Percentiles rank a stretch among this genome's conserved stretches.
phyloP scores from a whole-genome alignment of 1,284 basidiomycete genomes.

The Coniferiporia sulphurascens region DNA sequence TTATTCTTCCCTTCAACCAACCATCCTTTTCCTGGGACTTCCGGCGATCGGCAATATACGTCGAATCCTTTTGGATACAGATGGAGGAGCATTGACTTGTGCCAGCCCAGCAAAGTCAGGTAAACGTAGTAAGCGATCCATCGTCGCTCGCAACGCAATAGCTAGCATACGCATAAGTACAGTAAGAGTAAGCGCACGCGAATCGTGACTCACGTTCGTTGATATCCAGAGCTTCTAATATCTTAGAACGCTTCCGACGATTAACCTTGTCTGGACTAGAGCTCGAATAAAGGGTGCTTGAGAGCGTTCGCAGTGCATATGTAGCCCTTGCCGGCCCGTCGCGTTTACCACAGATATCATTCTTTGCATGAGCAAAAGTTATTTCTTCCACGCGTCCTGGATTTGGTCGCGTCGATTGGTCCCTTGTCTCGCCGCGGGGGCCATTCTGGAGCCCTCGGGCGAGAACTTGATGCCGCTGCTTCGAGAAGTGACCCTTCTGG shows the following conservation, averaged over 20 bases:
- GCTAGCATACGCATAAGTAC: slow-evolving; percentile 26
- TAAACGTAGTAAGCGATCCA: slow-evolving; percentile 38
- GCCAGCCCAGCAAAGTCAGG: slow-evolving; percentile 43
- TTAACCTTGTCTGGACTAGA: slow-evolving; percentile 18
- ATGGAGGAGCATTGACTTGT: neutral
- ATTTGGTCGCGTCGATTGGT: slow-evolving; percentile 7
- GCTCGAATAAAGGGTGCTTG: neutral
- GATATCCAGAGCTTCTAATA: slow-evolving; percentile 35
- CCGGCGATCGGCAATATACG: neutral
- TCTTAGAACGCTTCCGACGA: slow-evolving; percentile 26
- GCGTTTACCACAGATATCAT: slow-evolving; percentile 1
- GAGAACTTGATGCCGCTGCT: slow-evolving; percentile 48
- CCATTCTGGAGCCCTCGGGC: slow-evolving; percentile 28
- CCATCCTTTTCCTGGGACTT: slow-evolving; percentile 9
- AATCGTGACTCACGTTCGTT: slow-evolving; percentile 31
- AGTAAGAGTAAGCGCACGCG: neutral
- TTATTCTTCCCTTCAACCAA: neutral
- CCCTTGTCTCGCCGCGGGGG: slow-evolving; percentile 15
- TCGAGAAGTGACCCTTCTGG: slow-evolving; percentile 52
- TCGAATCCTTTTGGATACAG: neutral
- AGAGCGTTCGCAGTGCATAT: neutral
- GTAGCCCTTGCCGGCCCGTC: neutral
- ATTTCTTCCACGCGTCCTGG: slow-evolving; percentile 20
- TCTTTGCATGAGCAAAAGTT: slow-evolving; percentile 32
- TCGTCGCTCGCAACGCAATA: slow-evolving; percentile 33